These are phyloP conservation scores for Grammothele lineata DNA, from an alignment of 768 basidiomycete species.

Conservation along the genomic window DNA sequence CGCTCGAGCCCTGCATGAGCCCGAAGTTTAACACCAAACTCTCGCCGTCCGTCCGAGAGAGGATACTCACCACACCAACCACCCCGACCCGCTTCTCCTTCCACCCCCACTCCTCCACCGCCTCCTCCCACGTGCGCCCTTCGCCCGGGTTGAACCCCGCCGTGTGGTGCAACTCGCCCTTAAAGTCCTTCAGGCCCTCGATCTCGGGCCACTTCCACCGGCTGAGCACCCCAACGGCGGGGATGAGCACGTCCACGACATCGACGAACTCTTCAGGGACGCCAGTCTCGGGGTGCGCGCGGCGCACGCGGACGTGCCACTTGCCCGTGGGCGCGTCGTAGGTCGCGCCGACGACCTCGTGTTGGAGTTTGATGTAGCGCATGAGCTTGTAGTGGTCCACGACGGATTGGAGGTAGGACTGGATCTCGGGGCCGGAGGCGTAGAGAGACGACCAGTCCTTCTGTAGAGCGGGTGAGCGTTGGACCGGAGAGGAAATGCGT, in stretches of 20 bases:
- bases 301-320: conserved; percentile 49
- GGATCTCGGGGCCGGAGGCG: conserved; percentile 56
- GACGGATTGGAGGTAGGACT: conserved; percentile 45
- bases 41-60: neutral
- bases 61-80: conserved; percentile 50
- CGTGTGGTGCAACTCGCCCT: conserved; percentile 59
- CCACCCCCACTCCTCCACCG: conserved; percentile 46
- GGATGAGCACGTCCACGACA: conserved; percentile 52
- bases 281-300: neutral
- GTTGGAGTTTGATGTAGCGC: conserved; percentile 50
- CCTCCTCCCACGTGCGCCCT: conserved; percentile 40
- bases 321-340: conserved; percentile 50
- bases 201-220: conserved; percentile 70
- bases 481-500: neutral
- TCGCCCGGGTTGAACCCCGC: conserved; percentile 49
- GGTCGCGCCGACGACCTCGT: conserved; percentile 46
- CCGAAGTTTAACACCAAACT: neutral
- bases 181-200: conserved; percentile 48
- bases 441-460: conserved; percentile 61
- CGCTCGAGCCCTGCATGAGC: conserved; percentile 53
- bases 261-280: conserved; percentile 40
- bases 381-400: conserved; percentile 54
- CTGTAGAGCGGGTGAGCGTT: conserved; percentile 23
- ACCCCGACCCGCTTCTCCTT: conserved; percentile 50
- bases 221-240: conserved; percentile 48